Conservation (phyloP, 176 grass and related monocot species). For the Saccharum officinarum region DNA sequence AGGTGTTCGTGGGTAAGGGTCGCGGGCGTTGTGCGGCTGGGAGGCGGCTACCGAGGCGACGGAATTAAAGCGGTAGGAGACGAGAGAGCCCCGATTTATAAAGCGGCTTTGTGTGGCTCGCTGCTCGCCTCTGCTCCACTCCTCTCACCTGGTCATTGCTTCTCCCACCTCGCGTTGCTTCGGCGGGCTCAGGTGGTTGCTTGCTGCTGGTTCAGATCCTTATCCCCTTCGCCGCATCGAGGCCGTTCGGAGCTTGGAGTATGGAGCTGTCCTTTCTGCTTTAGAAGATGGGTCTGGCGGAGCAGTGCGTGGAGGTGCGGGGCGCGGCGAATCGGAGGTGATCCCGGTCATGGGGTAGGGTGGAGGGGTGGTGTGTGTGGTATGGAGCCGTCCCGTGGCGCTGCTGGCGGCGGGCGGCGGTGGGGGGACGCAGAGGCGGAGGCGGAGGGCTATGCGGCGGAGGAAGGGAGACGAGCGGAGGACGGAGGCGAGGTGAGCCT, state of each 20-base stretch:
- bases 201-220: constrained; percentile 45
- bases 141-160: constrained; percentile 32
- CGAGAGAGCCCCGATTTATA: constrained; percentile 51
- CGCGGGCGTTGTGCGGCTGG: constrained; percentile 59
- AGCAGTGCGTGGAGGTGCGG: not conserved
- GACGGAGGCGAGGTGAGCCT: constrained; percentile 72
- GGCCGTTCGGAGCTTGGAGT: not conserved
- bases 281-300: constrained; percentile 34
- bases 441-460: constrained; percentile 9
- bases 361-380: not conserved
- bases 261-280: not conserved
- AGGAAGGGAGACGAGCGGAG: constrained; percentile 25
- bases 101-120: constrained; percentile 74
- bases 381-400: constrained; percentile 49
- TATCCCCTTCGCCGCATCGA: constrained; percentile 22
- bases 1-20: constrained; percentile 31
- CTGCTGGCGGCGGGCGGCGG: not conserved
- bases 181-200: constrained; percentile 14
- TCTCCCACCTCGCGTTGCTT: not conserved
- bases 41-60: constrained; percentile 46
- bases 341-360: constrained; percentile 59
- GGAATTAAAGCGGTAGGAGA: constrained; percentile 44
- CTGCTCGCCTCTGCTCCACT: constrained; percentile 48
- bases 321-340: constrained; percentile 23
- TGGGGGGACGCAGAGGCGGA: constrained; percentile 10